A percentile compares a stretch with the other conserved stretches of the same genome.
Evolutionary conservation across 495 filamentous ascomycete species (phyloP).

Genomic region (Hyaloscypha variabilis): DNA sequence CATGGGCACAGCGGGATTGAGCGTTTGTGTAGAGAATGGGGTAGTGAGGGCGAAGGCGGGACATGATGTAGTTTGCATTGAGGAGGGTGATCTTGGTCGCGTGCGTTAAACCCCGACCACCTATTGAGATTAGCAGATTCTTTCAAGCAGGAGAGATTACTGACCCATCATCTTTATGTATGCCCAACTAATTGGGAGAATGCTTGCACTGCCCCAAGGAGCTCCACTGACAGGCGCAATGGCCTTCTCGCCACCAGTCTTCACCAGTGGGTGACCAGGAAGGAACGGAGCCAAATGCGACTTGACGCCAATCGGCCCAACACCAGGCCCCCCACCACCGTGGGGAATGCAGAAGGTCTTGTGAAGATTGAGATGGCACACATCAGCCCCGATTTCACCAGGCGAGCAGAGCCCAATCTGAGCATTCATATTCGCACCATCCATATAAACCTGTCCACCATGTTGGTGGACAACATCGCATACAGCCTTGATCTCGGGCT

Average conservation of each 20-base stretch:
- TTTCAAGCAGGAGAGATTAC: conserved; percentile 18
- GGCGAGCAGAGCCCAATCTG: conserved; percentile 97
- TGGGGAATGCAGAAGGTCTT: conserved; percentile 99
- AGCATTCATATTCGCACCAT: conserved; percentile 98
- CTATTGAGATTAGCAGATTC: conserved; percentile 30
- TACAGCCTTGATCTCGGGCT: conserved; percentile 85
- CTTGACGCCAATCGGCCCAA: conserved; percentile 94
- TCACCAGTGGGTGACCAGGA: conserved; percentile 70
- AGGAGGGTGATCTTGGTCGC: conserved; percentile 93
- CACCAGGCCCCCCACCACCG: conserved; percentile 92
- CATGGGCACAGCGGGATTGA: conserved; percentile 88
- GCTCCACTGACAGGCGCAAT: conserved; percentile 82
- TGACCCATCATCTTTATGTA: conserved; percentile 96
- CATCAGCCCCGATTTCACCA: conserved; percentile 95
- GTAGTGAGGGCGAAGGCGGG: conserved; percentile 87
- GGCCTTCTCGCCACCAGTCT: conserved; percentile 63
- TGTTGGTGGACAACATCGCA: conserved; percentile 84
- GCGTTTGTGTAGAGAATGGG: conserved; percentile 90
- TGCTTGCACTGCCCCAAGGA: conserved; percentile 89
- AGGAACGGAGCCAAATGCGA: conserved; percentile 77
- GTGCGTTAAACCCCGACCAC: conserved; percentile 83
- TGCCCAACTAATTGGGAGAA: conserved; percentile 95
- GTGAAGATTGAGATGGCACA: conserved; percentile 97
- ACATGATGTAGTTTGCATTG: conserved; percentile 97
- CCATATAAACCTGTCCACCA: conserved; percentile 98